Evolutionary conservation across 768 basidiomycete species (phyloP).

Genomic region (Lanmaoa rubissima): DNA sequence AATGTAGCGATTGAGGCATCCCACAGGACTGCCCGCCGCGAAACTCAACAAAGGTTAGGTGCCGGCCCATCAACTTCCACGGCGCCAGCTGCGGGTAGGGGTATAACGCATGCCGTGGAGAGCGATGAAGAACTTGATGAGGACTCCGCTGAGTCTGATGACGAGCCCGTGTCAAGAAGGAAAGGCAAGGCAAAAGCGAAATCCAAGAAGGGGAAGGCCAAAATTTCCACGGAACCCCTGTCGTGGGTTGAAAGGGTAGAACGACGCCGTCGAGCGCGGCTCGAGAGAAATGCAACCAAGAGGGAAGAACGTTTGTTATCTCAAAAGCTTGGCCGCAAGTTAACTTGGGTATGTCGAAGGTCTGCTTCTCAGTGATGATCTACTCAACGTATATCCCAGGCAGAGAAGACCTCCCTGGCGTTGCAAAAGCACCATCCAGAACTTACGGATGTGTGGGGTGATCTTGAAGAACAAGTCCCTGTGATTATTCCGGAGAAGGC

Average conservation of each 20-base stretch:
- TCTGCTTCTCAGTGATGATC: constrained; percentile 4
- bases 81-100: constrained; percentile 36
- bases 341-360: constrained; percentile 59
- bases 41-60: constrained; percentile 30
- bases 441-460: constrained; percentile 82
- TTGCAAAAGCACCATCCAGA: constrained; percentile 75
- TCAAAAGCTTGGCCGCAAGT: constrained; percentile 62
- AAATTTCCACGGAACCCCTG: neutral
- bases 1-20: constrained; percentile 57
- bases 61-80: constrained; percentile 36
- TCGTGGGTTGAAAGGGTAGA: constrained; percentile 10
- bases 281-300: constrained; percentile 33
- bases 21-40: constrained; percentile 35
- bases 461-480: constrained; percentile 63
- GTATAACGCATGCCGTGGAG: neutral
- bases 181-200: constrained; percentile 34
- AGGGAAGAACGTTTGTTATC: constrained; percentile 50
- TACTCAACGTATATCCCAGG: constrained; percentile 42
- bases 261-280: constrained; percentile 17
- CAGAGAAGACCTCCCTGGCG: constrained; percentile 66
- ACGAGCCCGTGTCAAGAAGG: constrained; percentile 25
- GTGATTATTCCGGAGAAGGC: constrained; percentile 66
- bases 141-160: constrained; percentile 1
- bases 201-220: constrained; percentile 15
- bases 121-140: constrained; percentile 14